Base-by-base conservation (phyloP, 2,329 filamentous ascomycete species). In the Botrytis deweyae region DNA sequence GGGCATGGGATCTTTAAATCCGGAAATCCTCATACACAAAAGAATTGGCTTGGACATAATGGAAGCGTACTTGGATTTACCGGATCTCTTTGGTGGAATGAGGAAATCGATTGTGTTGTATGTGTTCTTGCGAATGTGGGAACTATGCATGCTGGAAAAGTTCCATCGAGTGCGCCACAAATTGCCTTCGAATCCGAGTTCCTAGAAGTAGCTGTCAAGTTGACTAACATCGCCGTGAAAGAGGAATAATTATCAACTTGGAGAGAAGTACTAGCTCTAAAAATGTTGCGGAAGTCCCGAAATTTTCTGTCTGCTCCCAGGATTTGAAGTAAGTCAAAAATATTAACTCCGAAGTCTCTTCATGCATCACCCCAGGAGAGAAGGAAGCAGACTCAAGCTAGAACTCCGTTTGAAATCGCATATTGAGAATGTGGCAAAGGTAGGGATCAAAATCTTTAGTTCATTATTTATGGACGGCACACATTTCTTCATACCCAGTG, bases 41-140 rank as follows among this genome's bases (percentile, higher is more conserved):
- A 73, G 7, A 74, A 46, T 16, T 74, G 71, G 72, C 29, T 75
- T 14, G 75, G 76, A 3, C 75, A 76, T 44, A 73, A 68, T 73
- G 74, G 76, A 38, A 74, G 72, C 40, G 73, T 76, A 18, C 62
- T 76, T 42, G 73, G 76, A 36, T 77, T 76, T 46, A 73, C 67
- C 3, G 73, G 73, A 36, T 49, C 38, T 7, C 16, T 73, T 10
- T 76, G 58, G 42, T 77, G 74, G 76, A 61, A 68, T 20, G 75
- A 76, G 33, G 65, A 74, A 20, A 65, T 29, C 1, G 74, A 77
- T 70, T 74, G 69, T 42, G 73, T 49, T 14, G 40, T 75, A 67
- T 71, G 40, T 67, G 42, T 76, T n/a, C n/a, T 75, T 63, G 55
- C 64, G 3, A 77, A 77, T 73, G 73, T 76, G n/a, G 73, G 73